Conservation (phyloP, 2,329 filamentous ascomycete species). For the Aspergillus arachidicola region DNA sequence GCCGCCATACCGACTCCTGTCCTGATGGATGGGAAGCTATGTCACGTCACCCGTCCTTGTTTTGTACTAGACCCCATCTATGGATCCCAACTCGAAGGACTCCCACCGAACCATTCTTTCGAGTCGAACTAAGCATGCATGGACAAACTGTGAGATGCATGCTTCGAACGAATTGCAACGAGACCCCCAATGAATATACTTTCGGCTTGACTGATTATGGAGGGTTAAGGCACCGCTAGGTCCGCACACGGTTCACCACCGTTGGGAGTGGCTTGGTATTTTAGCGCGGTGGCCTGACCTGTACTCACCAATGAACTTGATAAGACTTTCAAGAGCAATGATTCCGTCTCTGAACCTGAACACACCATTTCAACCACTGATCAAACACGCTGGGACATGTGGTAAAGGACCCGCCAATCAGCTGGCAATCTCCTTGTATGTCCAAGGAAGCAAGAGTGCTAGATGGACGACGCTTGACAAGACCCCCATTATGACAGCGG, state of each 20-base stretch:
- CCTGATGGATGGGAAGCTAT: background rate
- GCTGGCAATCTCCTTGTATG: background rate
- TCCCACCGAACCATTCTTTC: background rate
- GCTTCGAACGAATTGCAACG: background rate
- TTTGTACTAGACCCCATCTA: background rate
- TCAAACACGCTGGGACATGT: background rate
- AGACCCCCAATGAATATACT: background rate
- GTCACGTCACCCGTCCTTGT: background rate
- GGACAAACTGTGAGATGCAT: background rate
- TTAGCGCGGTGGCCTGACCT: background rate
- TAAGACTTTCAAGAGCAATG: background rate
- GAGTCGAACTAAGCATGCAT: background rate
- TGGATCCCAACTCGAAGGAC: background rate
- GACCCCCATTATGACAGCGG: background rate
- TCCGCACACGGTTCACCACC: background rate
- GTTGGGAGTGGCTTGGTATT: background rate
- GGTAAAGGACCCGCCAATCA: background rate
- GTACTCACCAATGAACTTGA: background rate
- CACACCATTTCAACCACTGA: background rate
- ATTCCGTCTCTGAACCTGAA: background rate
- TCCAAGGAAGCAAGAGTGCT: background rate
- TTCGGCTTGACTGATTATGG: background rate
- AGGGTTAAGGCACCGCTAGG: background rate
- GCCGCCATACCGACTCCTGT: too few relatives aligned
- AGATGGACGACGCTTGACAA: background rate